Conservation (phyloP, 192 early-diverging fungal species). For the Umbelopsis isabellina region DNA sequence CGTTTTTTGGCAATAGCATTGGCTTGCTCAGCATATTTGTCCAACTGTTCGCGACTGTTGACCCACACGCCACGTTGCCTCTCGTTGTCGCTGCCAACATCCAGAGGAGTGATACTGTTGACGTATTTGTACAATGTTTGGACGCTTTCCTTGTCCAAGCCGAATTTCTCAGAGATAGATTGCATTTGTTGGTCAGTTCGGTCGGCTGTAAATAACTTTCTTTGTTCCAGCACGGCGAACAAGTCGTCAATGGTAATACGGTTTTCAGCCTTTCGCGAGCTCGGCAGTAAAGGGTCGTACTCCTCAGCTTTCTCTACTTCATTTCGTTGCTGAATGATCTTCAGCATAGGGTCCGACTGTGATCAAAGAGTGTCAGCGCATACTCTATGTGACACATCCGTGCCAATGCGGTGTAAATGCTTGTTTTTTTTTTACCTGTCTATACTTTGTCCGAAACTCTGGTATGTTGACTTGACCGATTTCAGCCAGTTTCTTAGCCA, state of each 20-base stretch:
- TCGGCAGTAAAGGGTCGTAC: conserved; percentile 15
- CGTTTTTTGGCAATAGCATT: not conserved
- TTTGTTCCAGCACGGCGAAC: conserved; percentile 14
- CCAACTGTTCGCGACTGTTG: conserved; percentile 4
- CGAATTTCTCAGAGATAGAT: not conserved
- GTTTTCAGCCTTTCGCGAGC: conserved; percentile 7
- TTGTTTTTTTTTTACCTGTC: not conserved
- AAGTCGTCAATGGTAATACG: conserved; percentile 24
- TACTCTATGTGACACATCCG: too few relatives aligned
- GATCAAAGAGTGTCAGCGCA: not conserved
- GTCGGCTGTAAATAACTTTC: not conserved
- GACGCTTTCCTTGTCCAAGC: not conserved
- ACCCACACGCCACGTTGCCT: conserved; percentile 25
- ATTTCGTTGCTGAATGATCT: conserved; percentile 8
- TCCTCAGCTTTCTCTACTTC: conserved; percentile 6
- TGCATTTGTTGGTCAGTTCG: not conserved
- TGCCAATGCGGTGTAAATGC: not conserved
- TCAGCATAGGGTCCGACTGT: conserved; percentile 23
- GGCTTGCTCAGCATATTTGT: not conserved
- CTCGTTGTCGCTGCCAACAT: conserved; percentile 15
- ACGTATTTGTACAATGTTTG: conserved; percentile 21
- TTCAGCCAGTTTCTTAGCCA: not conserved
- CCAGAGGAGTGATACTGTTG: conserved; percentile 19
- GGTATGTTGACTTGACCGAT: conserved; percentile 14
- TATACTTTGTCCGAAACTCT: conserved; percentile 13